Evolutionary conservation across 805 yeast genomes (phyloP).

Genomic region (Jamesozyma rosinii): DNA sequence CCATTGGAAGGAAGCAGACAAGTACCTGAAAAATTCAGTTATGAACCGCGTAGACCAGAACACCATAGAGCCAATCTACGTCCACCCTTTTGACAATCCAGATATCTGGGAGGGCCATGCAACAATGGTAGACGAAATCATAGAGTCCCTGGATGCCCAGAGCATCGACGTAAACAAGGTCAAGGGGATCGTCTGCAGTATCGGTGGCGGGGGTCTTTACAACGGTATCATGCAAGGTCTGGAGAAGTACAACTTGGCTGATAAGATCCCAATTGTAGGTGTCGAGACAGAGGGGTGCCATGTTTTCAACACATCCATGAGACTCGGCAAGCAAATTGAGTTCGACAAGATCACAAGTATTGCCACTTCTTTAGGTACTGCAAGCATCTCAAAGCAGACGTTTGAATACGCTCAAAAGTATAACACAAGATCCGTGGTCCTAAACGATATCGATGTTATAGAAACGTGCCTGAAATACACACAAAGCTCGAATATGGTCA

Average conservation of each 20-base stretch:
- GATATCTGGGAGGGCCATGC: slow-evolving; percentile 50
- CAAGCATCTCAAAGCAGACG: slow-evolving; percentile 44
- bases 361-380: slow-evolving; percentile 59
- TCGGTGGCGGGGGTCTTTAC: slow-evolving; percentile 52
- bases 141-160: slow-evolving; percentile 18
- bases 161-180: slow-evolving; percentile 20
- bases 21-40: slow-evolving; percentile 30
- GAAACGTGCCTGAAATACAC: slow-evolving; percentile 43
- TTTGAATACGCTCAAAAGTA: slow-evolving; percentile 36
- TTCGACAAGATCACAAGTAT: slow-evolving; percentile 42
- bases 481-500: slow-evolving; percentile 40
- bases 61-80: slow-evolving; percentile 35
- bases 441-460: slow-evolving; percentile 49
- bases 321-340: slow-evolving; percentile 36
- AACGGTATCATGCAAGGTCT: slow-evolving; percentile 44
- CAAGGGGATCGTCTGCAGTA: slow-evolving; percentile 43
- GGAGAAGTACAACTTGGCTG: slow-evolving; percentile 27
- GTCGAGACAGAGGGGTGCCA: slow-evolving; percentile 60
- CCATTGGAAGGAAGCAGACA: slow-evolving; percentile 44
- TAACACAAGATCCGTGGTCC: slow-evolving; percentile 35
- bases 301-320: slow-evolving; percentile 44
- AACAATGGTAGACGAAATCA: slow-evolving; percentile 38
- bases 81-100: slow-evolving; percentile 47
- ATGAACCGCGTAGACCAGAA: slow-evolving; percentile 17
- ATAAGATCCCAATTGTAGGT: slow-evolving; percentile 36